Evolutionary conservation across 768 basidiomycete species (phyloP), one percentile per base, ranked within the genome.

Genomic region (Pluteus cervinus): DNA sequence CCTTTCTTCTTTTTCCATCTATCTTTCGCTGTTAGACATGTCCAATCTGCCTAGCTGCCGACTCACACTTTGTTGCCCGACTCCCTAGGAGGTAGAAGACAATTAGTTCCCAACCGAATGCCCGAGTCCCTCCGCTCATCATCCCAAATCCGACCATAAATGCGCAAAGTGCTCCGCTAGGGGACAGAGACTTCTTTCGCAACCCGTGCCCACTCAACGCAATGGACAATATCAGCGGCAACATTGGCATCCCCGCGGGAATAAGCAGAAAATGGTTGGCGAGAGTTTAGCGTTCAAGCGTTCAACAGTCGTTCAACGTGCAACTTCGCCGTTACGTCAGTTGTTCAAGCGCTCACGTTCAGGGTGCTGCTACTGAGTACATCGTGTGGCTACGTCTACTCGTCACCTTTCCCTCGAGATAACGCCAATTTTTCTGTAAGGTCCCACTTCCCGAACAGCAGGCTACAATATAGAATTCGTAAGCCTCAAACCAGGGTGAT

Each of bases 31-130:
- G 39, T 12, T 20, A 33, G 22, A 26, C 7, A 25, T 10, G 5
- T 15, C 26, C 14, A 28, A 9, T 28, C 26, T 28, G 14, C 9
- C 26, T 9, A 28, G 26, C 26, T 9, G 9, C 26, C 14, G 1
- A 66, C 78, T 49, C 49, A 78, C 79, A 71, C 59, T 90, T 92
- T 3, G 93, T 96, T 0, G 91, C 91, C 32, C 75, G 72, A 43
- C 85, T 86, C 4, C 81, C 92, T 0, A 77, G 50, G 21, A 92
- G 62, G 57, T 96, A 93, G 56, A 93, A 86, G 0, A 73, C 74
- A 40, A 90, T 69, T 40, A 92, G 64, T 1, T 77, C 63, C 8
- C 73, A 57, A 11, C 81, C 85, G 50, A 87, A 81, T 0, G 74
- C 71, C 29, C 71, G 67, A 24, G 80, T 65, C 7, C 72, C 79